Percentiles rank a stretch among this genome's conserved stretches.
Evolutionary conservation across 768 basidiomycete species (phyloP).

Genomic region (Leucogyrophana mollusca): DNA sequence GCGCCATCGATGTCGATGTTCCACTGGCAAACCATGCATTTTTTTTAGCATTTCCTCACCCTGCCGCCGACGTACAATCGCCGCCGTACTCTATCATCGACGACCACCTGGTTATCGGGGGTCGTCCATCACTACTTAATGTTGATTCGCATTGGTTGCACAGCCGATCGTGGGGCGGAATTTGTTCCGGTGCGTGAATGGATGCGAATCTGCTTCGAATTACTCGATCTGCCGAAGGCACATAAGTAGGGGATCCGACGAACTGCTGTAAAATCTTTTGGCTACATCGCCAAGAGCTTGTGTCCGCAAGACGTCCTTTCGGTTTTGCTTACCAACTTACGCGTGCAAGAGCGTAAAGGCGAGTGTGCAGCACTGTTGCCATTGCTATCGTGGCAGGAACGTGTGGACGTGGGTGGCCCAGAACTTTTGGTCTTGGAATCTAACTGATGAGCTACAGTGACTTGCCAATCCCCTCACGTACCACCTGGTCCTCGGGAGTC

Average conservation of each 20-base stretch:
- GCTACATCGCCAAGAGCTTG: conserved; percentile 98
- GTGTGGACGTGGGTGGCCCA: conserved; percentile 58
- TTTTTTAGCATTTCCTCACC: too few relatives aligned
- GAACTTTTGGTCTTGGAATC: too few relatives aligned
- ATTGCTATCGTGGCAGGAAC: conserved; percentile 96
- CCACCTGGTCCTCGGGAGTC: too few relatives aligned
- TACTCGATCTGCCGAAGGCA: conserved; percentile 94
- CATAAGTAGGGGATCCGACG: conserved; percentile 99
- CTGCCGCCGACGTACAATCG: too few relatives aligned
- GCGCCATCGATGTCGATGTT: too few relatives aligned
- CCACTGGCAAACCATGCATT: too few relatives aligned
- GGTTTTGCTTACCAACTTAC: conserved; percentile 92
- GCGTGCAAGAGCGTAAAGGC: conserved; percentile 97
- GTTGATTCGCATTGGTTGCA: too few relatives aligned
- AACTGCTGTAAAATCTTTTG: conserved; percentile 98
- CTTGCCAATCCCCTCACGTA: too few relatives aligned
- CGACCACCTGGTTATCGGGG: too few relatives aligned
- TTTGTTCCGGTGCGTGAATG: conserved; percentile 98
- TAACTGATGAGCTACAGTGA: too few relatives aligned
- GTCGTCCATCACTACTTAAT: too few relatives aligned
- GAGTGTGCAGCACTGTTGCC: conserved; percentile 97
- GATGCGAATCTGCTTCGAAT: conserved; percentile 99
- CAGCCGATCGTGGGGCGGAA: conserved; percentile 97
- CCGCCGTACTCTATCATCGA: too few relatives aligned
- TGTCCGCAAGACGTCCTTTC: conserved; percentile 98